These are phyloP conservation scores for Peniophora sp. DNA, from an alignment of 1,284 basidiomycete species.

Conservation along the genomic window DNA sequence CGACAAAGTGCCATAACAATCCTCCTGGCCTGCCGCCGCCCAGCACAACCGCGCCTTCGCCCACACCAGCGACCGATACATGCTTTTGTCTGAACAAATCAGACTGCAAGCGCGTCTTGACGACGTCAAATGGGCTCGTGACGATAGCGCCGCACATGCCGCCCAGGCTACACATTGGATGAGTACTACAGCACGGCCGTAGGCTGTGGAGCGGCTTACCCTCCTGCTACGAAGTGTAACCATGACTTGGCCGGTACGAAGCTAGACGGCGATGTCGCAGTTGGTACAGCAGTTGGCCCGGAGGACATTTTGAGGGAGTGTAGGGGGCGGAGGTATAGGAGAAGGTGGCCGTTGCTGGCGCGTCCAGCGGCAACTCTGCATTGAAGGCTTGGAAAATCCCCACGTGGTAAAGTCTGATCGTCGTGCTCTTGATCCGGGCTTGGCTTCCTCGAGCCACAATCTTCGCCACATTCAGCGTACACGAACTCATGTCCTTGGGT, in stretches of 20 bases:
- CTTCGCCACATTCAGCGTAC: too few species aligned
- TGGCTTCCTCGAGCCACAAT: too few species aligned
- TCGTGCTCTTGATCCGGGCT: too few species aligned
- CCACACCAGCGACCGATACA: constrained; percentile 29
- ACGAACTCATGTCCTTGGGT: too few species aligned
- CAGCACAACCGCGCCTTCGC: constrained; percentile 31
- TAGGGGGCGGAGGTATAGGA: too few species aligned
- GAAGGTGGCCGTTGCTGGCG: too few species aligned
- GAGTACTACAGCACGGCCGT: not conserved
- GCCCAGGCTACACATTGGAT: constrained; percentile 55
- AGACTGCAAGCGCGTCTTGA: constrained; percentile 95
- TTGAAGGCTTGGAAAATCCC: too few species aligned
- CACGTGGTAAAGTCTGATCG: too few species aligned
- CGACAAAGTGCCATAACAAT: constrained; percentile 88
- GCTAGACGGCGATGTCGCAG: constrained; percentile 23
- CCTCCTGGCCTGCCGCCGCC: constrained; percentile 35
- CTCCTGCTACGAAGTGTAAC: constrained; percentile 82
- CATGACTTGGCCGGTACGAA: constrained; percentile 71
- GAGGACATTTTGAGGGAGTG: too few species aligned
- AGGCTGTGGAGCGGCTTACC: constrained; percentile 42
- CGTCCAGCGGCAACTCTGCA: too few species aligned
- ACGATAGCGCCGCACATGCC: constrained; percentile 98
- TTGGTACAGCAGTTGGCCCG: not conserved
- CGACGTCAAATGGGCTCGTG: constrained; percentile 96
- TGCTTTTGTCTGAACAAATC: constrained; percentile 72